Base-by-base conservation (phyloP, 352 stramenopile genomes). In the Phytophthora pistaciae region DNA sequence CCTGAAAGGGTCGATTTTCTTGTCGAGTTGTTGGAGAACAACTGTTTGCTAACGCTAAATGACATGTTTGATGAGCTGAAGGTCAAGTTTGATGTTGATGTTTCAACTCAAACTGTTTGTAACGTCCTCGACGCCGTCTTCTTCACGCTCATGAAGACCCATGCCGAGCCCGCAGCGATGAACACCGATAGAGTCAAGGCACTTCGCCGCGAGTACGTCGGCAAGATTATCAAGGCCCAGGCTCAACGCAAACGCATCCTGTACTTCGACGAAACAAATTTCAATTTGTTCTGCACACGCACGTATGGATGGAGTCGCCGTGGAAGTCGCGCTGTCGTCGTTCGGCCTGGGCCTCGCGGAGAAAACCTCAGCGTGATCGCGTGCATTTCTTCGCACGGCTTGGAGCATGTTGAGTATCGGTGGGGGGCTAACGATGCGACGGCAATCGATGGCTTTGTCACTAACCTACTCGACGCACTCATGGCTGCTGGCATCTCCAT, bases 21-120 rank as follows among this genome's bases (percentile, higher is more conserved):
- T 5, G 16, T 46, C 5, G 38, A 16, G 38, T 1, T 46, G 38
- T n/a, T 46, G 16, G 11, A 46, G 38, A 46, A 46, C 16, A 46
- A n/a, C 13, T 46, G 38, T 0, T 8, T n/a, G 8, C 38, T 46
- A 46, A 46, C 38, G n/a, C 38, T 46, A n/a, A 27, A 36, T 33
- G 49, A 56, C 21, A 33, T 56, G 49, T 11, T 56, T 3, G 49
- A 56, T n/a, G 21, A 36, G 49, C 49, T 56, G 13, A 56, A 56
- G 11, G 23, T 33, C 16, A 18, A 14, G 11, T 56, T 20, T 33
- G 49, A 33, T 11, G 11, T 38, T 1, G 49, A 56, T 18, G 23
- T 56, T 14, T 29, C 21, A 3, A 10, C 49, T 18, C 21, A 29
- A 13, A 56, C 49, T 10, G 49, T 56, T 10, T 11, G 21, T 21